Percentiles rank a stretch among this genome's conserved stretches.
These are phyloP conservation scores for Colletotrichum tanaceti DNA, from an alignment of 2,329 filamentous ascomycete species.

Conservation along the genomic window DNA sequence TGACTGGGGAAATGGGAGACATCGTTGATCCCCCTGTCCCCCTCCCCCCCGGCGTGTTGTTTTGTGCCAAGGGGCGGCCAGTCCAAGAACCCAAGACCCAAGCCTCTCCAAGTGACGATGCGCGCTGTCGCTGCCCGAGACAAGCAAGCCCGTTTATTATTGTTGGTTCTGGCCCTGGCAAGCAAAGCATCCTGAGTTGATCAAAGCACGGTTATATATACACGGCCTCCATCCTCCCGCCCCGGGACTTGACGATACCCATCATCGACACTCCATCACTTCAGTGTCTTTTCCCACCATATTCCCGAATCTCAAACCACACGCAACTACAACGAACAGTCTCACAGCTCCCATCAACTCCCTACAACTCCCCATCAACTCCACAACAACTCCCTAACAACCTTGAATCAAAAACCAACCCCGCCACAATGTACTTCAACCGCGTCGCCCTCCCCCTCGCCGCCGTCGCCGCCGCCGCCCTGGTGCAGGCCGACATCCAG, in stretches of 20 bases:
- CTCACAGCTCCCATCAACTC: no score
- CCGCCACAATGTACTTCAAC: constrained; percentile 40
- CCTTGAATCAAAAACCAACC: neutral
- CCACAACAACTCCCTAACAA: neutral
- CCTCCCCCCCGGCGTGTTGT: no score
- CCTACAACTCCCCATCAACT: no score
- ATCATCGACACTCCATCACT: neutral
- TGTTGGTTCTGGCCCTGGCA: neutral
- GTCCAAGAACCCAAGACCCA: constrained; percentile 29
- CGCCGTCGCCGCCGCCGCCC: constrained; percentile 32
- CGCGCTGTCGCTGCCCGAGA: constrained; percentile 24
- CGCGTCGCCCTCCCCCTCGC: constrained; percentile 35
- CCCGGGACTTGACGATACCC: neutral
- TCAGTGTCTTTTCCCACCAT: no score
- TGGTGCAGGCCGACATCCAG: constrained; percentile 38
- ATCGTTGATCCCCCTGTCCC: no score
- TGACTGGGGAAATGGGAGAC: constrained; percentile 33
- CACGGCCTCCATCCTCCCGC: constrained; percentile 16
- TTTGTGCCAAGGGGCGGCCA: constrained; percentile 28
- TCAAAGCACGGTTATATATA: constrained; percentile 23
- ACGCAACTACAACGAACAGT: no score
- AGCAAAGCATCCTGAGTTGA: neutral
- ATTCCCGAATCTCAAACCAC: no score
- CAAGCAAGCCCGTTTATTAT: neutral
- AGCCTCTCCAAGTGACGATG: constrained; percentile 39